These are phyloP conservation scores for Diplodia corticola DNA, from an alignment of 2,329 filamentous ascomycete species.

Conservation along the genomic window DNA sequence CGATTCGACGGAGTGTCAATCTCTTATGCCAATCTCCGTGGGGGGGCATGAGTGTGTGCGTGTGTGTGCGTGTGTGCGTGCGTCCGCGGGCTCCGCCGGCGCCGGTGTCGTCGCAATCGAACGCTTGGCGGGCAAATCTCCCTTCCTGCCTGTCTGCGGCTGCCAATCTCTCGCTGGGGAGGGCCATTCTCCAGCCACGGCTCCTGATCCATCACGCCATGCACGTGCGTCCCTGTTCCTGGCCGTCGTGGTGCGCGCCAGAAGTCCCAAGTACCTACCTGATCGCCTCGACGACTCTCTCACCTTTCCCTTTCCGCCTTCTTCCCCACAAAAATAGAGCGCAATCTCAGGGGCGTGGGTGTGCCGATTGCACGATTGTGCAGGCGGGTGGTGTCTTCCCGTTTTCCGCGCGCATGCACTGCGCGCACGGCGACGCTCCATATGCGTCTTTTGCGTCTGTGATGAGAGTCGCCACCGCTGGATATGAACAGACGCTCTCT, in stretches of 20 bases:
- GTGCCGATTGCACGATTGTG: neutral
- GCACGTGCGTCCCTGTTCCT: neutral
- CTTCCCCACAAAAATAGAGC: neutral
- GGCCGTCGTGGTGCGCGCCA: no score
- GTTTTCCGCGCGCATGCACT: neutral
- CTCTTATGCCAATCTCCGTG: neutral
- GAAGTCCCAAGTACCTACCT: no score
- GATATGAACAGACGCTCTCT: no score
- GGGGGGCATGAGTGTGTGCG: neutral
- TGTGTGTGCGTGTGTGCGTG: neutral
- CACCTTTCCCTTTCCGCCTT: neutral
- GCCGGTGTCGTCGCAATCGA: neutral
- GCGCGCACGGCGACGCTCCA: neutral
- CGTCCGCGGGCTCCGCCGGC: neutral
- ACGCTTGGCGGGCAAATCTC: neutral
- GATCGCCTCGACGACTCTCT: no score
- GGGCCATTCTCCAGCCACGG: neutral
- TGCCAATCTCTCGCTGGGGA: neutral
- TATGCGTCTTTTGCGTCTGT: neutral
- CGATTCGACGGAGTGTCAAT: neutral
- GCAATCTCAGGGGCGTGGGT: constrained; percentile 26
- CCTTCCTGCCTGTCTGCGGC: neutral
- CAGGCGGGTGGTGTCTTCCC: neutral
- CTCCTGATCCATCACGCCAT: constrained; percentile 1
- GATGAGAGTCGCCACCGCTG: neutral